Evolutionary conservation across 2,329 filamentous ascomycete genomes (phyloP).

Genomic region (Aspergillus nomiae): DNA sequence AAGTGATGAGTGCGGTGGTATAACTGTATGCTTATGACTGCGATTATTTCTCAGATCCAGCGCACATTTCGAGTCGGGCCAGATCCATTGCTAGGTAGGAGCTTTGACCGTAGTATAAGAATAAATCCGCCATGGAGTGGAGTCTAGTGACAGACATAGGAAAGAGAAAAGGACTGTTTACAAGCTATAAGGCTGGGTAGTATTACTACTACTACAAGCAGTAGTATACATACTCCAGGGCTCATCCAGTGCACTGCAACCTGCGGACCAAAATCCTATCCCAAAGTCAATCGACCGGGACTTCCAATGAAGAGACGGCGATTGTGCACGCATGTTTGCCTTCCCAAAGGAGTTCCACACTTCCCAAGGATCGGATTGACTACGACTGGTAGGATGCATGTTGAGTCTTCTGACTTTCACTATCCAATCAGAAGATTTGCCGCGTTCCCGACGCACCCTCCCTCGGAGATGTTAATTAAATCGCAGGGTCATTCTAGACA

Average conservation of each 20-base stretch:
- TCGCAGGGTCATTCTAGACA: neutral
- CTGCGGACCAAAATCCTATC: neutral
- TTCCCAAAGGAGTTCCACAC: neutral
- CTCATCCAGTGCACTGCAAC: no score
- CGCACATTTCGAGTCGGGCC: neutral
- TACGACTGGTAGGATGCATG: neutral
- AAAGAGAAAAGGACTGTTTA: neutral
- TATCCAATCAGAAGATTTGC: constrained; percentile 3
- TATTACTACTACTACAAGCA: neutral
- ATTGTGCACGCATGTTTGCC: neutral
- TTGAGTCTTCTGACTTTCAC: neutral
- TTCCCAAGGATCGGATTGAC: neutral
- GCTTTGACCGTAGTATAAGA: neutral
- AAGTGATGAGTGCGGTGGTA: neutral
- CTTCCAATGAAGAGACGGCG: neutral
- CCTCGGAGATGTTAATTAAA: neutral
- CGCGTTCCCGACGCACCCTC: neutral
- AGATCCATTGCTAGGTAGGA: neutral
- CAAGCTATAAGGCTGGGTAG: neutral
- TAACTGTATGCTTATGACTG: neutral
- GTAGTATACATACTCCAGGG: neutral
- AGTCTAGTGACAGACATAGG: neutral
- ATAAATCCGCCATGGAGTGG: neutral
- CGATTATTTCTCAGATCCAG: neutral
- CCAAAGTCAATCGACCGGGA: neutral